Evolutionary conservation across 495 filamentous ascomycete genomes (phyloP).

Genomic region (Umbilicaria muhlenbergii): DNA sequence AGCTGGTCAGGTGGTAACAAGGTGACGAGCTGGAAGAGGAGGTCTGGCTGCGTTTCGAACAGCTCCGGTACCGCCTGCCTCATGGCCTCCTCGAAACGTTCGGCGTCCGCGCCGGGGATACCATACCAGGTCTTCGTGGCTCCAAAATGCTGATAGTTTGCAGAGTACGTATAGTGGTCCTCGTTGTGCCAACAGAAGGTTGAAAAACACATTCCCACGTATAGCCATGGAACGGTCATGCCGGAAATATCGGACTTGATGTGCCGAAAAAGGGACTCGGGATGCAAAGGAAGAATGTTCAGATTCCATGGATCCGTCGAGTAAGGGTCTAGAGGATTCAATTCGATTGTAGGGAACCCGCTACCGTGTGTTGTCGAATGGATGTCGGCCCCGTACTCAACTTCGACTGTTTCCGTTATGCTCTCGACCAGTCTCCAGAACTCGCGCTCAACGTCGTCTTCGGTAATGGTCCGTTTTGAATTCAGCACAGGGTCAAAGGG

Average conservation of each 20-base stretch:
- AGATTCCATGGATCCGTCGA: slow-evolving; percentile 90
- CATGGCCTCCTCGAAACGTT: slow-evolving; percentile 93
- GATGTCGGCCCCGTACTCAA: slow-evolving; percentile 97
- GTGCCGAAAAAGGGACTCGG: slow-evolving; percentile 85
- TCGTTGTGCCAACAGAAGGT: slow-evolving; percentile 99
- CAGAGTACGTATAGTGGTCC: slow-evolving; percentile 94
- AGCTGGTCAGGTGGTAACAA: slow-evolving; percentile 86
- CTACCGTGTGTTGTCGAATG: slow-evolving; percentile 97
- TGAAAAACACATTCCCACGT: slow-evolving; percentile 99
- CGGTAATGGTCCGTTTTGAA: slow-evolving; percentile 61
- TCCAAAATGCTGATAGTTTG: slow-evolving; percentile 98
- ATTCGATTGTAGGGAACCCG: slow-evolving; percentile 91
- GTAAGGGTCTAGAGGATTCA: slow-evolving; percentile 72
- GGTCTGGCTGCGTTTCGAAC: slow-evolving; percentile 91
- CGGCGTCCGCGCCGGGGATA: slow-evolving; percentile 83
- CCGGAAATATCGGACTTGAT: slow-evolving; percentile 99
- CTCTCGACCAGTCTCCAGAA: slow-evolving; percentile 94
- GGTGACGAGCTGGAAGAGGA: slow-evolving; percentile 93
- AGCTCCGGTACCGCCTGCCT: slow-evolving; percentile 86
- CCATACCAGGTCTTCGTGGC: slow-evolving; percentile 99
- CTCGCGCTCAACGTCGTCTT: slow-evolving; percentile 92
- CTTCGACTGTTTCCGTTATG: slow-evolving; percentile 86
- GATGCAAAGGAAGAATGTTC: slow-evolving; percentile 80
- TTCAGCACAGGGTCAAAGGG: slow-evolving; percentile 75
- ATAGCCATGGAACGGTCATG: slow-evolving; percentile 99